These are phyloP conservation scores for Tagetes erecta DNA, from an alignment of 129 eudicot genomes.

Conservation along the genomic window DNA sequence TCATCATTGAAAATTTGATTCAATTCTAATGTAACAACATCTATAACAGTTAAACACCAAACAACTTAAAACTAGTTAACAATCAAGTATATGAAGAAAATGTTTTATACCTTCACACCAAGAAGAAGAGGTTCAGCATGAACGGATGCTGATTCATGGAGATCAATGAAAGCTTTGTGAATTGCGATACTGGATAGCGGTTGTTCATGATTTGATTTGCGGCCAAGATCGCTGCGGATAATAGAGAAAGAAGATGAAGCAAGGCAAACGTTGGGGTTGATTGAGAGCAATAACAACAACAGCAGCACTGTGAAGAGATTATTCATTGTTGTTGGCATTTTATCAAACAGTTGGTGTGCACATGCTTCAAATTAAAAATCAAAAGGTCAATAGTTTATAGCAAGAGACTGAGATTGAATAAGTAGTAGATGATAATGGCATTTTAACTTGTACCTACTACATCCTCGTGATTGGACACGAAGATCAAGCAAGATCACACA, in stretches of 20 bases:
- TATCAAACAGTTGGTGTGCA: slow-evolving; percentile 28
- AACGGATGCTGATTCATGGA: slow-evolving; percentile 47
- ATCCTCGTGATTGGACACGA: not conserved
- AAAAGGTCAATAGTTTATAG: not conserved
- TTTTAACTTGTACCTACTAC: not conserved
- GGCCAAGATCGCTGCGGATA: slow-evolving; percentile 29
- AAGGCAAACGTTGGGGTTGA: slow-evolving; percentile 12
- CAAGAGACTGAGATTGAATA: not conserved
- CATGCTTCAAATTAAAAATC: slow-evolving; percentile 7
- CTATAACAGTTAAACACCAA: not conserved
- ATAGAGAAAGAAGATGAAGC: slow-evolving; percentile 24
- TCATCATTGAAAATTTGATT: too few relatives aligned
- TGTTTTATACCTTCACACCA: slow-evolving; percentile 48
- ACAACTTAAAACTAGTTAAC: not conserved
- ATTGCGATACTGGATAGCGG: slow-evolving; percentile 65
- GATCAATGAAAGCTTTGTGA: slow-evolving; percentile 37
- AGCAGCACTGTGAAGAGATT: slow-evolving; percentile 16
- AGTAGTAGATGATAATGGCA: not conserved
- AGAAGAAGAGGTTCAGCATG: slow-evolving; percentile 59
- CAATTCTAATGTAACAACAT: too few relatives aligned
- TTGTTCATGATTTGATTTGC: slow-evolving; percentile 42
- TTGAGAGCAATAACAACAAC: slow-evolving; percentile 20
- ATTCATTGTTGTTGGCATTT: slow-evolving; percentile 21
- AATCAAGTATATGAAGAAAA: not conserved
- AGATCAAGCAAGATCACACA: not conserved